Percentiles rank a stretch among this genome's conserved stretches.
Evolutionary conservation across 495 filamentous ascomycete species (phyloP).

Genomic region (Oidiodendron maius): DNA sequence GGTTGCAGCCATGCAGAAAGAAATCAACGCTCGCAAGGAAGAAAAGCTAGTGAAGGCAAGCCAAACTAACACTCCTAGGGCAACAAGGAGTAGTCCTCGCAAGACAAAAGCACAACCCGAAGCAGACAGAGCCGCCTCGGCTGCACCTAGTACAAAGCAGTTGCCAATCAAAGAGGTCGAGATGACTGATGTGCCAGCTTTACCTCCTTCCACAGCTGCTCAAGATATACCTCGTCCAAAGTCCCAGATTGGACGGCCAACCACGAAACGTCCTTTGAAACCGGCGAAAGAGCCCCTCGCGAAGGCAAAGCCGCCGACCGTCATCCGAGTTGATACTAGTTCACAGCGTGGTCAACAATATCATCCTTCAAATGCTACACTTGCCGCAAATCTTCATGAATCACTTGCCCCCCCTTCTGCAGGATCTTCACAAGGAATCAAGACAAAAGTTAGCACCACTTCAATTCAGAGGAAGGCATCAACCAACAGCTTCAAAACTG

Average conservation of each 20-base stretch:
- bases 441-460: constrained; percentile 62
- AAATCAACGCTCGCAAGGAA: constrained; percentile 34
- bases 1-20: constrained; percentile 39
- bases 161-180: constrained; percentile 38
- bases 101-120: constrained; percentile 45
- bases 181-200: constrained; percentile 43
- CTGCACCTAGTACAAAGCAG: constrained; percentile 26
- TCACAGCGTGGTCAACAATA: constrained; percentile 51
- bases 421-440: constrained; percentile 32
- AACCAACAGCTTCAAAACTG: constrained; percentile 61
- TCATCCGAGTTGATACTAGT: constrained; percentile 70
- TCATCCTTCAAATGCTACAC: constrained; percentile 51
- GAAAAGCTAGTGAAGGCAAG: constrained; percentile 30
- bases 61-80: constrained; percentile 32
- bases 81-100: constrained; percentile 41
- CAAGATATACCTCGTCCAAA: constrained; percentile 46
- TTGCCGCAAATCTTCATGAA: constrained; percentile 55
- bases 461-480: constrained; percentile 62
- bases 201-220: constrained; percentile 53
- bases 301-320: constrained; percentile 69
- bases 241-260: constrained; percentile 45
- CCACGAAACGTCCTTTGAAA: constrained; percentile 56
- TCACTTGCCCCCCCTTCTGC: constrained; percentile 41
- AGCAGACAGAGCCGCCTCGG: constrained; percentile 28
- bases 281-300: constrained; percentile 60